Conservation (phyloP, 108 stramenopile species). For the Skeletonema marinoi region DNA sequence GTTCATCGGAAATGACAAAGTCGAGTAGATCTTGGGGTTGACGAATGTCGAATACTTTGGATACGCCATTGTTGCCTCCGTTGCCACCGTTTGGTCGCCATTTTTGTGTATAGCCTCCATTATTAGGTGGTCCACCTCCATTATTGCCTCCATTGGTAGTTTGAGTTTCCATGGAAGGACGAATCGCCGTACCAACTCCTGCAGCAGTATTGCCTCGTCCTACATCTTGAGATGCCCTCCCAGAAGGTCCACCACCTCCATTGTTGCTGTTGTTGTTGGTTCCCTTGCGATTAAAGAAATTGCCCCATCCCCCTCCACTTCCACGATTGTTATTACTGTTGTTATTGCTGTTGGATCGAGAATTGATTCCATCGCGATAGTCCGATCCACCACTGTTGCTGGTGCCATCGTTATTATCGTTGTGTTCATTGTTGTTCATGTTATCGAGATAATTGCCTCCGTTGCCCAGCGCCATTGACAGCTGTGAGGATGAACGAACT, state of each 20-base stretch:
- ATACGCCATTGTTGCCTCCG: background rate
- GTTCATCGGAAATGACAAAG: conserved; percentile 52
- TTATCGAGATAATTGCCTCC: conserved; percentile 21
- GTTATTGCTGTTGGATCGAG: background rate
- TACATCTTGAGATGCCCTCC: background rate
- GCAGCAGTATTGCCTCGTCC: background rate
- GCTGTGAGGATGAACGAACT: background rate
- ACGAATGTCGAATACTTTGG: conserved; percentile 25
- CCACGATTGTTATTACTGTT: background rate
- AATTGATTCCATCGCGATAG: background rate
- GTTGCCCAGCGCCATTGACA: conserved; percentile 7
- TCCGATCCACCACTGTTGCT: background rate
- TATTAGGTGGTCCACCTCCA: background rate
- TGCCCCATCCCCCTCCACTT: conserved; percentile 1
- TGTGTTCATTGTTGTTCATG: conserved; percentile 2
- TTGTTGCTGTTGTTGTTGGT: background rate
- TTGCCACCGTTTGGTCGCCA: conserved; percentile 1
- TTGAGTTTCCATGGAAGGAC: conserved; percentile 3
- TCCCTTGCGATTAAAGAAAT: background rate
- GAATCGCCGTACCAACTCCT: conserved; percentile 20
- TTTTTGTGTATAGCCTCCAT: background rate
- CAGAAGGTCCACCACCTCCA: conserved; percentile 1
- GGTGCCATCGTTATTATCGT: background rate
- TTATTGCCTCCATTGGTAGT: background rate
- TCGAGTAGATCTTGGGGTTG: conserved; percentile 53